These are phyloP conservation scores for Priceomyces castillae DNA, from an alignment of 805 yeast genomes.

Conservation along the genomic window DNA sequence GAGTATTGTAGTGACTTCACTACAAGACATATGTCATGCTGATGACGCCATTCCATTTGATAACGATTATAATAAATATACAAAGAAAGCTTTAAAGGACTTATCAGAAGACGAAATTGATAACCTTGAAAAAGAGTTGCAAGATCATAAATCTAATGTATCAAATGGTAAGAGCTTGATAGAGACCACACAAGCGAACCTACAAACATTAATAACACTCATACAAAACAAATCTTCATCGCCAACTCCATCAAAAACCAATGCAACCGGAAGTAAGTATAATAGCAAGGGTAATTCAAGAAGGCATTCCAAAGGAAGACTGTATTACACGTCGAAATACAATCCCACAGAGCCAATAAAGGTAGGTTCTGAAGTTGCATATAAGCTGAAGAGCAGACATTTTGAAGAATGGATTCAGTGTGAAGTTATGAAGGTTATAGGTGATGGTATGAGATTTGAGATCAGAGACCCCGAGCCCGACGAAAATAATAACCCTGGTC, in stretches of 20 bases:
- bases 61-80: slow-evolving; percentile 24
- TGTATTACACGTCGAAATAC: slow-evolving; percentile 51
- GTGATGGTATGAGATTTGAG: slow-evolving; percentile 75
- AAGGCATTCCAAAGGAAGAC: slow-evolving; percentile 35
- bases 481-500: slow-evolving; percentile 85
- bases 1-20: slow-evolving; percentile 63
- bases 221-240: slow-evolving; percentile 16
- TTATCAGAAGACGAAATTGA: slow-evolving; percentile 37
- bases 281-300: slow-evolving; percentile 12
- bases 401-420: slow-evolving; percentile 97
- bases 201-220: slow-evolving; percentile 42
- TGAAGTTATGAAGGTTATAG: slow-evolving; percentile 73
- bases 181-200: slow-evolving; percentile 42
- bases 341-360: slow-evolving; percentile 57
- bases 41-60: slow-evolving; percentile 57
- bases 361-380: slow-evolving; percentile 85
- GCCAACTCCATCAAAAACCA: slow-evolving; percentile 8
- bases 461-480: slow-evolving; percentile 99
- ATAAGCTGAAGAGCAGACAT: slow-evolving; percentile 65
- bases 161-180: slow-evolving; percentile 45
- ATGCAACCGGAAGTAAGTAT: slow-evolving; percentile 5
- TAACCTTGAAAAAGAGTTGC: slow-evolving; percentile 38
- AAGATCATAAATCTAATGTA: slow-evolving; percentile 55
- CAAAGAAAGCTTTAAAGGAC: slow-evolving; percentile 18
- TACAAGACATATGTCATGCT: slow-evolving; percentile 65